These are phyloP conservation scores for Ophiostoma himal-ulmi DNA, from an alignment of 2,329 filamentous ascomycete species.

Conservation along the genomic window DNA sequence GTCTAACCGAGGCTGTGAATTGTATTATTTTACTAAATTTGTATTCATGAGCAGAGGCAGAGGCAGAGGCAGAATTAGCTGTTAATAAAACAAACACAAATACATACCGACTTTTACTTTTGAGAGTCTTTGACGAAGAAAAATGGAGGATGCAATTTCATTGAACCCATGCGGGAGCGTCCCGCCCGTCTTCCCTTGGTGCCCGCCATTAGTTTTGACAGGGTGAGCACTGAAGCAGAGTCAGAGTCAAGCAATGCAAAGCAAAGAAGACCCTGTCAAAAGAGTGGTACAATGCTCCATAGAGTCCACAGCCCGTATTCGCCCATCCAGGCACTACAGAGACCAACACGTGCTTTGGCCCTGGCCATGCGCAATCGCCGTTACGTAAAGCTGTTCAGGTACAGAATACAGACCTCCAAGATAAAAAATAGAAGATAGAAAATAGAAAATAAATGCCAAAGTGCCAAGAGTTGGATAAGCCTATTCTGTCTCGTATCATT, in stretches of 20 bases:
- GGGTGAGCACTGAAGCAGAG: not conserved
- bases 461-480: not conserved
- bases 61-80: too few relatives aligned
- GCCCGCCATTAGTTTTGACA: slow-evolving; percentile 6
- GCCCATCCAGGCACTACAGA: not conserved
- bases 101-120: not conserved
- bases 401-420: not conserved
- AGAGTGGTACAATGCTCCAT: not conserved
- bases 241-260: not conserved
- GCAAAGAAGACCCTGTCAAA: not conserved
- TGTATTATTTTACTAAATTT: too few relatives aligned
- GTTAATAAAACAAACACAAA: slow-evolving; percentile 1
- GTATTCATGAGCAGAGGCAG: too few relatives aligned
- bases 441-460: not conserved
- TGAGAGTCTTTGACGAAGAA: not conserved
- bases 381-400: slow-evolving; percentile 18
- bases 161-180: slow-evolving; percentile 17
- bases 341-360: slow-evolving; percentile 16
- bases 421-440: not conserved
- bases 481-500: not conserved
- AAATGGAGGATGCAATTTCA: slow-evolving; percentile 9
- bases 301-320: not conserved
- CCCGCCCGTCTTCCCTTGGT: slow-evolving; percentile 19
- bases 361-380: slow-evolving; percentile 15
- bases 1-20: not conserved